Evolutionary conservation across 805 yeast genomes (phyloP), one percentile per base, ranked within the genome.

Genomic region (Candida corydali): DNA sequence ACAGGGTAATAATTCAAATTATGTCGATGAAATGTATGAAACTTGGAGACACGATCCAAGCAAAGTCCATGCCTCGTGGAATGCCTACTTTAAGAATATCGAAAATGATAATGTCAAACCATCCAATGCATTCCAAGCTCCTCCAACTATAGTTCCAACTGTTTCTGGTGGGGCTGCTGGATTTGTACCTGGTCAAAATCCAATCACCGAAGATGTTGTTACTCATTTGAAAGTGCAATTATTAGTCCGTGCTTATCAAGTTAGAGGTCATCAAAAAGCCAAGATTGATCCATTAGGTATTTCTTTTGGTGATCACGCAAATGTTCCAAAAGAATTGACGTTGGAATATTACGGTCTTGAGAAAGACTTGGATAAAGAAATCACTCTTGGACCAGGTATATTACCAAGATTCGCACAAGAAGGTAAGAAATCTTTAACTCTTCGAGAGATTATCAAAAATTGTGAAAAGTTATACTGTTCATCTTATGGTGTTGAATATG

Each of bases 171-270:
- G 88, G 39, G 74, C 78, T 28, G 80, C 82, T 29, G 76, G 80
- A 31, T 71, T 76, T 46, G 70, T 76, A 46, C 85, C 80, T 22
- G 76, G 75, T 18, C 73, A 75, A 34, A 54, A 52, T 29, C 72
- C 69, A 20, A 61, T 60, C 42, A 61, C 69, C 46, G 77, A 79
- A 54, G 86, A 81, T 46, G 86, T 89, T 30, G 74, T 84, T 46
- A 75, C 86, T 44, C 98, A 93, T 62, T 77, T 93, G 73, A 93
- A 93, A 64, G 94, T 88, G 12, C 99, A 93, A 73, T 77, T 93
- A 51, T 75, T 93, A 52, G 97, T 94, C 45, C 85, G 99, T 64
- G 98, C 98, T 20, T 93, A 89, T 69, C 98, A 93, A 71, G 98
- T 93, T 36, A 81, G 98, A 65, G 99, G 98, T 49, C 99, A 93